Evolutionary conservation across 768 basidiomycete species (phyloP).

Genomic region (Hericium coralloides): DNA sequence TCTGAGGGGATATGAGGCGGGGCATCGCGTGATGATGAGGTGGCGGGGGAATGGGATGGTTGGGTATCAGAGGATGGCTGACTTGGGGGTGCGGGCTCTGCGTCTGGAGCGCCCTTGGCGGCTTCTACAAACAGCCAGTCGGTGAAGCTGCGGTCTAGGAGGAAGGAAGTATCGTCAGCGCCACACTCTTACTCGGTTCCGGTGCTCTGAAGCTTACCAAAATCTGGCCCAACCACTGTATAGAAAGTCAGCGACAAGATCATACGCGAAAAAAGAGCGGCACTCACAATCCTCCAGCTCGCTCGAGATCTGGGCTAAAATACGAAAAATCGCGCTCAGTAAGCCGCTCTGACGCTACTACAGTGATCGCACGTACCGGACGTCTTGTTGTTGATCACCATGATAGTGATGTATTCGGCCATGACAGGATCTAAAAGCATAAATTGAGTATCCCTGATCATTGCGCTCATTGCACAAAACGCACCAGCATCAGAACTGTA

Average conservation of each 20-base stretch:
- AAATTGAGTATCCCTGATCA: not conserved
- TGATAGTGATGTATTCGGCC: conserved; percentile 92
- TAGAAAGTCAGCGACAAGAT: conserved; percentile 3
- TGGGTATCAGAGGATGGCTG: conserved; percentile 24
- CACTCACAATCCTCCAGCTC: conserved; percentile 74
- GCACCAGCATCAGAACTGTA: conserved; percentile 71
- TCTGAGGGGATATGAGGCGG: conserved; percentile 29
- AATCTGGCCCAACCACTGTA: conserved; percentile 71
- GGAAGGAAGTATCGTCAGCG: not conserved
- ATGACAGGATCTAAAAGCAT: conserved; percentile 64
- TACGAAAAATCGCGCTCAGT: conserved; percentile 3
- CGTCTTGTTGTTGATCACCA: conserved; percentile 91
- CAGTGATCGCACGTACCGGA: conserved; percentile 37
- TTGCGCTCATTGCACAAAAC: conserved; percentile 9
- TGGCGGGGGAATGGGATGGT: conserved; percentile 14
- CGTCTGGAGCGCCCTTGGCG: conserved; percentile 53
- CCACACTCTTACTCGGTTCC: not conserved
- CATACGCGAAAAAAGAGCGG: not conserved
- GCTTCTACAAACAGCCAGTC: conserved; percentile 84
- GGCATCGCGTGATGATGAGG: conserved; percentile 18
- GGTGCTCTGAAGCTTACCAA: conserved; percentile 38
- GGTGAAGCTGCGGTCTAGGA: conserved; percentile 70
- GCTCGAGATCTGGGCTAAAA: conserved; percentile 71
- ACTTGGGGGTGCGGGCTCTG: conserved; percentile 14
- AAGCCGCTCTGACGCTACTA: not conserved